phyloP scores from a whole-genome alignment of 169 alveolate genomes.

The Theileria sp. region DNA sequence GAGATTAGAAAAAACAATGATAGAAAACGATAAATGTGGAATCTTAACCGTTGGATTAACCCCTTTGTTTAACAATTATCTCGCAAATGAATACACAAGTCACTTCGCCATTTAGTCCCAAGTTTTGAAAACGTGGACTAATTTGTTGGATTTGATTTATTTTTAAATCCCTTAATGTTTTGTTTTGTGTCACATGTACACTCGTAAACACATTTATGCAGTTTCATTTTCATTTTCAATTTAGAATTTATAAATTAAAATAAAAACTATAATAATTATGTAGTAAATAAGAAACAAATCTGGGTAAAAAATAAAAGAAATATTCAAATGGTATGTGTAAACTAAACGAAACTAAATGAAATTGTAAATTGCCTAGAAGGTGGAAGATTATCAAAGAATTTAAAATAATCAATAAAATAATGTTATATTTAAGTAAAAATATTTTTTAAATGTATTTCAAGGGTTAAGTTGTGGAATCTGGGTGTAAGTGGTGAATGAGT shows the following conservation, averaged over 20 bases:
- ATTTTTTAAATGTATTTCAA: neutral
- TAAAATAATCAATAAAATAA: neutral
- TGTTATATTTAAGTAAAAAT: no score
- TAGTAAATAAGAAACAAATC: no score
- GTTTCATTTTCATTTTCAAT: no score
- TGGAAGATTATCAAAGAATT: neutral
- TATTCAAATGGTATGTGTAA: neutral
- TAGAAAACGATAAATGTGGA: slow-evolving; percentile 47
- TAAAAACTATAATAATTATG: no score
- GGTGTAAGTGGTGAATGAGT: neutral
- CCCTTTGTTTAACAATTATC: slow-evolving; percentile 12
- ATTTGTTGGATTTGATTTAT: neutral
- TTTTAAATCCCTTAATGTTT: neutral
- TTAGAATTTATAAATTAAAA: no score
- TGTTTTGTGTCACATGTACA: neutral
- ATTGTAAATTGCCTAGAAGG: neutral
- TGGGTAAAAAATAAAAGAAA: neutral
- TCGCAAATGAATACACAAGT: neutral
- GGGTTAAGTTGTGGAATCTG: neutral
- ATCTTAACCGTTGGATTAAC: slow-evolving; percentile 44
- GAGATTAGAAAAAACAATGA: slow-evolving; percentile 61
- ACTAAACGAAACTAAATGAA: neutral
- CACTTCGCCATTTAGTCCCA: neutral
- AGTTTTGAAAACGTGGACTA: neutral
- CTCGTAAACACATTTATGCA: neutral